phyloP scores from a whole-genome alignment of 768 basidiomycete species.

The Neoboletus subvelutipes region DNA sequence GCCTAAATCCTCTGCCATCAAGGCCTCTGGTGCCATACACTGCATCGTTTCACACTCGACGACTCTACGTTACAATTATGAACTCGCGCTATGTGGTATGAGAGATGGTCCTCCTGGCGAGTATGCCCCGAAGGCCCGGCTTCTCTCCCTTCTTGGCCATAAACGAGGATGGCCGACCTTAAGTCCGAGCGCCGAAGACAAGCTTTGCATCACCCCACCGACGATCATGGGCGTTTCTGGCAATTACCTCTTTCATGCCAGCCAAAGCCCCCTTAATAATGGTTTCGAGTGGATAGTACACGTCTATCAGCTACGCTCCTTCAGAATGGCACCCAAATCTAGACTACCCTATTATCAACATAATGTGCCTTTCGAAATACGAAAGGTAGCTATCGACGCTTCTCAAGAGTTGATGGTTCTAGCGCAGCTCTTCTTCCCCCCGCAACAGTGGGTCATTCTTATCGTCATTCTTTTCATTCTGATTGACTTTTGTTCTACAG shows the following conservation, averaged over 20 bases:
- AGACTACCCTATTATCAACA: slow-evolving; percentile 32
- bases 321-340: slow-evolving; percentile 26
- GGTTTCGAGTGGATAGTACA: slow-evolving; percentile 34
- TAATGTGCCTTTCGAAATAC: slow-evolving; percentile 34
- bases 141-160: slow-evolving; percentile 30
- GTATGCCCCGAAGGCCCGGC: slow-evolving; percentile 21
- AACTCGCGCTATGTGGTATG: slow-evolving; percentile 33
- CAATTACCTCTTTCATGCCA: slow-evolving; percentile 35
- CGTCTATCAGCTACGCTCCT: slow-evolving; percentile 35
- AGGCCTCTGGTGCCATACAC: slow-evolving; percentile 28
- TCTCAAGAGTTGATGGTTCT: slow-evolving; percentile 32
- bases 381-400: slow-evolving; percentile 33
- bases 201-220: slow-evolving; percentile 30
- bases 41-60: slow-evolving; percentile 25
- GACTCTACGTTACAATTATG: slow-evolving; percentile 33
- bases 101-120: slow-evolving; percentile 26
- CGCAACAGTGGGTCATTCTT: slow-evolving; percentile 23
- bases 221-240: slow-evolving; percentile 35
- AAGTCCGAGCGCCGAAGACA: slow-evolving; percentile 33
- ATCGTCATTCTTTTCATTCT: not conserved
- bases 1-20: not conserved
- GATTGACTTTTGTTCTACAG: slow-evolving; percentile 14
- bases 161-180: slow-evolving; percentile 36
- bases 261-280: slow-evolving; percentile 33
- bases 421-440: slow-evolving; percentile 31